Percentiles rank a stretch among this genome's conserved stretches.
Evolutionary conservation across 768 basidiomycete genomes (phyloP).

Genomic region (Astraeus odoratus): DNA sequence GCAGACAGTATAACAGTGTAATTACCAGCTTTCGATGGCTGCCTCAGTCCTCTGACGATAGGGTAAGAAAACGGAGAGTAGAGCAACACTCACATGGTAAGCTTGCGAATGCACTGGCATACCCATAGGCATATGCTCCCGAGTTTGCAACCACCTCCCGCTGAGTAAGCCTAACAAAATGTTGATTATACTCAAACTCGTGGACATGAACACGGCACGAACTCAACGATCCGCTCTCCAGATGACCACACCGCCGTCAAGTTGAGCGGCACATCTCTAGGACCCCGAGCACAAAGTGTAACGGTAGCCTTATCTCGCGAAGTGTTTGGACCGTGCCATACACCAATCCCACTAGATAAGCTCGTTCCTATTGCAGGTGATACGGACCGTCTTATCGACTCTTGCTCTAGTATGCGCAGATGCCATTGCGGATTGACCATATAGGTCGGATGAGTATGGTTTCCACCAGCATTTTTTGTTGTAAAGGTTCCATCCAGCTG

Average conservation of each 20-base stretch:
- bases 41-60: too few species aligned
- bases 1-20: slow-evolving; percentile 84
- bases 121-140: slow-evolving; percentile 77
- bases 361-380: not conserved
- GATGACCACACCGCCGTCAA: slow-evolving; percentile 67
- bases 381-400: slow-evolving; percentile 5
- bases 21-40: slow-evolving; percentile 40
- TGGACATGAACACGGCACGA: slow-evolving; percentile 24
- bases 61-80: not conserved
- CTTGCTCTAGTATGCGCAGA: slow-evolving; percentile 46
- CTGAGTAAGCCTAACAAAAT: slow-evolving; percentile 40
- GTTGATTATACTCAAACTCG: not conserved
- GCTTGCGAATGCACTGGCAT: slow-evolving; percentile 46
- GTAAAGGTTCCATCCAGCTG: slow-evolving; percentile 62
- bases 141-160: slow-evolving; percentile 70
- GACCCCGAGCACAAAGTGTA: slow-evolving; percentile 43
- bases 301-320: slow-evolving; percentile 32
- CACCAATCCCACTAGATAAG: slow-evolving; percentile 7
- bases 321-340: slow-evolving; percentile 2
- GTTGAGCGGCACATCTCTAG: slow-evolving; percentile 67
- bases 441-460: slow-evolving; percentile 70
- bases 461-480: slow-evolving; percentile 75
- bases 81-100: slow-evolving; percentile 41
- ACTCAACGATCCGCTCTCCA: slow-evolving; percentile 73
- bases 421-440: slow-evolving; percentile 89